Evolutionary conservation across 2,329 filamentous ascomycete genomes (phyloP).

Genomic region (Fusarium clavum): DNA sequence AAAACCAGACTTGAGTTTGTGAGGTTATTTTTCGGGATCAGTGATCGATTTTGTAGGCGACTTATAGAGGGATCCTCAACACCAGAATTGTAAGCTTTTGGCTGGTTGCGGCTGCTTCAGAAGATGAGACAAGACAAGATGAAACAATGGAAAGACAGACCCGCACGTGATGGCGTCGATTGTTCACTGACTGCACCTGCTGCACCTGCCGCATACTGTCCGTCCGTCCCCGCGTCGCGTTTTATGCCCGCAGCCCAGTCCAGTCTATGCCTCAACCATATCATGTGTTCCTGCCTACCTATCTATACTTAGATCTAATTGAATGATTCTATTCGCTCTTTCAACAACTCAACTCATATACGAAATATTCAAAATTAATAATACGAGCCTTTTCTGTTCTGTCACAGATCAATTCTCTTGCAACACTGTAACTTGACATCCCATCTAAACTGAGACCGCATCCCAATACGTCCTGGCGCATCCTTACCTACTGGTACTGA

Average conservation of each 20-base stretch:
- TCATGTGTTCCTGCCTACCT: background rate
- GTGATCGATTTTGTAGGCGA: background rate
- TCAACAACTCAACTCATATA: conserved; percentile 1
- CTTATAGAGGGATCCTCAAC: background rate
- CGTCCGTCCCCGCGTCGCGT: conserved; percentile 29
- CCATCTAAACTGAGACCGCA: background rate
- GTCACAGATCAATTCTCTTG: background rate
- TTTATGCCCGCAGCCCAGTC: conserved; percentile 1
- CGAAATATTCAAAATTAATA: background rate
- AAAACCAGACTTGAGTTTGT: background rate
- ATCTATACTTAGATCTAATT: conserved; percentile 2
- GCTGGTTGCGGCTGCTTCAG: background rate
- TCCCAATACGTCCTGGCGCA: conserved; percentile 1
- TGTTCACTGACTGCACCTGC: background rate
- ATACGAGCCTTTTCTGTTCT: background rate
- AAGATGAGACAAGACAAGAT: background rate
- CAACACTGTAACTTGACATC: background rate
- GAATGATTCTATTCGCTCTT: conserved; percentile 11
- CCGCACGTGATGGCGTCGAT: conserved; percentile 38
- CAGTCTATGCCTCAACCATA: background rate
- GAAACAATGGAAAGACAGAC: background rate
- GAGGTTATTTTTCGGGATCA: background rate
- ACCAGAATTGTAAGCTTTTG: background rate
- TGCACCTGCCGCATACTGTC: conserved; percentile 8
- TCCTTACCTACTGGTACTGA: background rate